Conservation (phyloP, 495 filamentous ascomycete species). For the Tuber indicum region DNA sequence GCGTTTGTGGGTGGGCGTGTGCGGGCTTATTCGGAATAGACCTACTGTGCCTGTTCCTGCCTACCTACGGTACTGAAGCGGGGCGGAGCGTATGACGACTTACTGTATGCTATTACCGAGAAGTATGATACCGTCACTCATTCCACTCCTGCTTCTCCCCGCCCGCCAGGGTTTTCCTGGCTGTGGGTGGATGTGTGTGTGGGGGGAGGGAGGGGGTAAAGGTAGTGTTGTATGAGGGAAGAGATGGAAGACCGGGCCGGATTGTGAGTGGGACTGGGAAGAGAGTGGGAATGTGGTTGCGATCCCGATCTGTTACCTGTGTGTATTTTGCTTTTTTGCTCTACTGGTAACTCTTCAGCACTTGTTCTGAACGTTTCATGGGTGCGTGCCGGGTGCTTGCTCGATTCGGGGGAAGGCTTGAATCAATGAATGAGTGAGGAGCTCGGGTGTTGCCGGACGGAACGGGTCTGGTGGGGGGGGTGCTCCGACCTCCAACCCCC, state of each 20-base stretch:
- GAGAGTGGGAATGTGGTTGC: not conserved
- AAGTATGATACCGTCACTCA: slow-evolving; percentile 1
- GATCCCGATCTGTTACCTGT: slow-evolving; percentile 5
- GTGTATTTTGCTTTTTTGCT: not conserved
- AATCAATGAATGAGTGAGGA: not conserved
- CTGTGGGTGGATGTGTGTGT: not conserved
- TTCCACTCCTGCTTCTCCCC: not conserved
- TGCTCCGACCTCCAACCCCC: not conserved
- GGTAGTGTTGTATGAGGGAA: not conserved
- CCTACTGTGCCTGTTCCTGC: not conserved
- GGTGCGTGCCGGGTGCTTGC: not conserved
- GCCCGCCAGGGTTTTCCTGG: not conserved
- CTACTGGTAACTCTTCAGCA: not conserved
- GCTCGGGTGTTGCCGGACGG: slow-evolving; percentile 3
- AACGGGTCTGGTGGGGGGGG: not conserved
- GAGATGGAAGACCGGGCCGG: slow-evolving; percentile 1
- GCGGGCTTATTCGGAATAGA: slow-evolving; percentile 1
- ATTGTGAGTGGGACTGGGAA: not conserved
- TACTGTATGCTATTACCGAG: not conserved
- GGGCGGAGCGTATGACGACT: slow-evolving; percentile 3
- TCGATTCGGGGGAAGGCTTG: not conserved
- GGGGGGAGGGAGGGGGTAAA: no score
- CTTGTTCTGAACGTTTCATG: not conserved
- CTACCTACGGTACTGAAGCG: not conserved
- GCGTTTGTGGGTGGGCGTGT: not conserved